Conservation (phyloP, 1,284 basidiomycete species). For the Malassezia caprae region DNA sequence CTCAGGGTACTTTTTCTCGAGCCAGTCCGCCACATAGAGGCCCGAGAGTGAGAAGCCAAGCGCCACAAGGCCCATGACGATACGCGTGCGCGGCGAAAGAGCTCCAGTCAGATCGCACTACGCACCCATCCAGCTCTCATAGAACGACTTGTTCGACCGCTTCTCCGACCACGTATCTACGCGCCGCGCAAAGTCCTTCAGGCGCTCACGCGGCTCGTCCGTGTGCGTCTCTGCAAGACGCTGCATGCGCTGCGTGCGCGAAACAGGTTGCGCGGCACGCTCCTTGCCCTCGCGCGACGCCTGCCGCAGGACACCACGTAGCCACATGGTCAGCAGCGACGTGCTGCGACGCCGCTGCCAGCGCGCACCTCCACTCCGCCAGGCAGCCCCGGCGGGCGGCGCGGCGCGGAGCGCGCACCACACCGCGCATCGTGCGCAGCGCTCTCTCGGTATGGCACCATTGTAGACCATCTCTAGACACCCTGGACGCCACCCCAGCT, state of each 20-base stretch:
- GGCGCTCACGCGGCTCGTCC: neutral
- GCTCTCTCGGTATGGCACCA: too few species aligned
- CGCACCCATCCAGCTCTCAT: constrained; percentile 17
- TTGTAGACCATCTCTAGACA: too few species aligned
- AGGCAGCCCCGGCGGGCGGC: neutral
- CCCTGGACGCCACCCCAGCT: too few species aligned
- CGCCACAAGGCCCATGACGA: constrained; percentile 6
- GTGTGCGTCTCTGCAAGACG: neutral
- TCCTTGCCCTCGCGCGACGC: neutral
- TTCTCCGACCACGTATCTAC: constrained; percentile 11
- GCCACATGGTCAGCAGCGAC: neutral
- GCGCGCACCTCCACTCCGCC: neutral
- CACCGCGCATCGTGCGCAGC: neutral
- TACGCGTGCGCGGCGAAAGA: constrained; percentile 11
- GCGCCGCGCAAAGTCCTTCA: constrained; percentile 2
- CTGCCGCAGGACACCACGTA: neutral
- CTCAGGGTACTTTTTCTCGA: constrained; percentile 13
- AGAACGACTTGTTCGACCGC: constrained; percentile 10
- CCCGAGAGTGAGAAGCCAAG: constrained; percentile 11
- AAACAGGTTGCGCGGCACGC: neutral
- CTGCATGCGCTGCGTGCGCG: constrained; percentile 7
- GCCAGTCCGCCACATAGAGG: constrained; percentile 14
- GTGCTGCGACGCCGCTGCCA: neutral
- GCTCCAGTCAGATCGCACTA: constrained; percentile 1
- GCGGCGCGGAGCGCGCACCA: neutral